These are phyloP conservation scores for Malus sylvestris DNA, from an alignment of 306 rosid species.

Conservation along the genomic window DNA sequence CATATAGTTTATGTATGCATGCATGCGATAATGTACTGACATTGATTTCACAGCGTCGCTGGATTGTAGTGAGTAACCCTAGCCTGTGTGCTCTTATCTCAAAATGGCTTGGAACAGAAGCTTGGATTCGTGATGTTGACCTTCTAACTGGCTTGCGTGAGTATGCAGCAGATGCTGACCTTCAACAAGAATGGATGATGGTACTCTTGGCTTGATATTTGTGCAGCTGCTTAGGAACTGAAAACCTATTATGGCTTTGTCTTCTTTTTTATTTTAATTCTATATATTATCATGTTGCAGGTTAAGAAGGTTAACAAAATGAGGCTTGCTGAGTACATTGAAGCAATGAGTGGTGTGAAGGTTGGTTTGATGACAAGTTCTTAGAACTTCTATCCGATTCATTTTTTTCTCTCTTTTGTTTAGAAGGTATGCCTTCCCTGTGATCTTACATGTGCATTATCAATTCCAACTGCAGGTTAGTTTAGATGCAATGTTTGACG, in stretches of 20 bases:
- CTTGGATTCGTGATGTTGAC: constrained; percentile 65
- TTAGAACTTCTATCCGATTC: constrained; percentile 2
- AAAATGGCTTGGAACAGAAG: constrained; percentile 75
- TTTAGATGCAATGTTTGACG: constrained; percentile 79
- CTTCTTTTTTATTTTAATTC: not conserved
- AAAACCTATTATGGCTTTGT: not conserved
- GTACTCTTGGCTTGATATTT: constrained; percentile 23
- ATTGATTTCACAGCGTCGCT: constrained; percentile 58
- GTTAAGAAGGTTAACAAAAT: constrained; percentile 63
- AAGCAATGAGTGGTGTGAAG: constrained; percentile 68
- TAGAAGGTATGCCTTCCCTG: not conserved
- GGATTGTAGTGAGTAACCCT: constrained; percentile 80
- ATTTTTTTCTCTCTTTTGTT: not conserved
- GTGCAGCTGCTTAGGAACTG: not conserved
- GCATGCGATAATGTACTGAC: constrained; percentile 20
- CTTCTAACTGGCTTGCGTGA: constrained; percentile 52
- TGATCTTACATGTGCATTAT: constrained; percentile 9
- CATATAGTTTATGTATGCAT: not conserved
- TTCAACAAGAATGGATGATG: constrained; percentile 64
- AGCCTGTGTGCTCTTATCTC: constrained; percentile 55
- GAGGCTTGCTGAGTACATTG: constrained; percentile 72
- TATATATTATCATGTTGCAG: constrained; percentile 26
- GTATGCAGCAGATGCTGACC: constrained; percentile 38
- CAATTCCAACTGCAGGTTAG: constrained; percentile 49
- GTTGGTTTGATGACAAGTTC: constrained; percentile 35